phyloP scores from a whole-genome alignment of 192 early-diverging fungal genomes.

The Linnemannia exigua region DNA sequence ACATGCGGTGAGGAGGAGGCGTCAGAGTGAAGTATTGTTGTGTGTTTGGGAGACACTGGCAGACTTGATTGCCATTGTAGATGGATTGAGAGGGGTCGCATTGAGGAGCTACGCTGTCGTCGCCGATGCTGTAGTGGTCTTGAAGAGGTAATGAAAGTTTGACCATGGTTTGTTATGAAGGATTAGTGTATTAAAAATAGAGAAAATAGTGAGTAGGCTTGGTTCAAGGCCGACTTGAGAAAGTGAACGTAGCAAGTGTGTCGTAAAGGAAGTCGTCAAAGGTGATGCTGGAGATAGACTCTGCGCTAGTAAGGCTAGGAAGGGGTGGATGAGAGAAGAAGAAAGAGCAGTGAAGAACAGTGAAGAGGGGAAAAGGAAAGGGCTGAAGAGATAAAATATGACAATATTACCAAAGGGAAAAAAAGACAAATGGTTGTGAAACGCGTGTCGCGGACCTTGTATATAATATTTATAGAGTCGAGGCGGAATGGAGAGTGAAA shows the following conservation, averaged over 20 bases:
- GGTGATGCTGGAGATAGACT: not conserved
- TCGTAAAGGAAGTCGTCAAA: not conserved
- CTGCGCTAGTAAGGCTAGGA: not conserved
- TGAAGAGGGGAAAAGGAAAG: not conserved
- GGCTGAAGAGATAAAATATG: not conserved
- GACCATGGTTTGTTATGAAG: constrained; percentile 26
- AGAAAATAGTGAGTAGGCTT: not conserved
- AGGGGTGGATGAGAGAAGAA: not conserved
- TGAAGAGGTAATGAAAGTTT: constrained; percentile 29
- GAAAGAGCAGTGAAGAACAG: not conserved
- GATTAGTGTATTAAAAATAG: not conserved
- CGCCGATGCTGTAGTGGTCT: constrained; percentile 35
- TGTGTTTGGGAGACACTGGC: constrained; percentile 44
- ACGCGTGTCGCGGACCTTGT: constrained; percentile 2
- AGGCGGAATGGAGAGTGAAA: not conserved
- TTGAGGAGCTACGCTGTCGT: constrained; percentile 2
- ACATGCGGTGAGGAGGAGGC: constrained; percentile 39
- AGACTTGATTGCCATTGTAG: constrained; percentile 42
- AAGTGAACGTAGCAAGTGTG: not conserved
- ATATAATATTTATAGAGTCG: not conserved
- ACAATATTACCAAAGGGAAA: not conserved
- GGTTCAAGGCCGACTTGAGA: not conserved
- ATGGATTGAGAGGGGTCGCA: constrained; percentile 51
- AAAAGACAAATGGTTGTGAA: not conserved
- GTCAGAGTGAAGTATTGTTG: constrained; percentile 38